Percentiles rank a stretch among this genome's conserved stretches.
These are phyloP conservation scores for Calocera cornea DNA, from an alignment of 768 basidiomycete genomes.

Conservation along the genomic window DNA sequence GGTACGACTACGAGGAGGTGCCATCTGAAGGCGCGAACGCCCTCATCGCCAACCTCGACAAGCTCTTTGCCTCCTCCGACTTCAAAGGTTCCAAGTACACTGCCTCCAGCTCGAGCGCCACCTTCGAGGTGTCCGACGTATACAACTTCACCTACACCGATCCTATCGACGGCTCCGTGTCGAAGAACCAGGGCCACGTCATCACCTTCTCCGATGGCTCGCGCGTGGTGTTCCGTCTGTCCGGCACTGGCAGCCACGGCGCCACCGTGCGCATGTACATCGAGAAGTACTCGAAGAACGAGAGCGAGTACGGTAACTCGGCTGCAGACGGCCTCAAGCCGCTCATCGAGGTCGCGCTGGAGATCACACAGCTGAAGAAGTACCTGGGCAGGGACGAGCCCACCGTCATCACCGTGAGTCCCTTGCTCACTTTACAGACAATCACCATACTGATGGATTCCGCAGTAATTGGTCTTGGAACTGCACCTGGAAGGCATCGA, in stretches of 20 bases:
- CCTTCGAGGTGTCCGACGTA: slow-evolving; percentile 63
- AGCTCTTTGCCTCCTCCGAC: slow-evolving; percentile 45
- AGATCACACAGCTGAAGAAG: slow-evolving; percentile 69
- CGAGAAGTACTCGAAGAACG: slow-evolving; percentile 68
- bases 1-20: slow-evolving; percentile 98
- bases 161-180: slow-evolving; percentile 90
- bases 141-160: slow-evolving; percentile 95
- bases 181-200: slow-evolving; percentile 91
- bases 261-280: slow-evolving; percentile 95
- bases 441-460: not conserved
- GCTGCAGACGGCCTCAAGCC: slow-evolving; percentile 86
- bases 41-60: slow-evolving; percentile 66
- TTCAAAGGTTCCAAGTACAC: slow-evolving; percentile 56
- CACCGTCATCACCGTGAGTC: slow-evolving; percentile 79
- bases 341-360: slow-evolving; percentile 87
- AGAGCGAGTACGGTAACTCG: slow-evolving; percentile 29
- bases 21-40: slow-evolving; percentile 79
- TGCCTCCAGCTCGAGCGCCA: slow-evolving; percentile 49
- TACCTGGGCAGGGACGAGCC: slow-evolving; percentile 81
- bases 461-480: not conserved
- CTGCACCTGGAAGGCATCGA: not conserved
- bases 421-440: not conserved
- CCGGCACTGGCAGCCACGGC: slow-evolving; percentile 90
- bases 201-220: slow-evolving; percentile 85
- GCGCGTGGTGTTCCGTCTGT: slow-evolving; percentile 87